Conservation (phyloP, 1,284 basidiomycete genomes). For the Pyrrhoderma noxium region DNA sequence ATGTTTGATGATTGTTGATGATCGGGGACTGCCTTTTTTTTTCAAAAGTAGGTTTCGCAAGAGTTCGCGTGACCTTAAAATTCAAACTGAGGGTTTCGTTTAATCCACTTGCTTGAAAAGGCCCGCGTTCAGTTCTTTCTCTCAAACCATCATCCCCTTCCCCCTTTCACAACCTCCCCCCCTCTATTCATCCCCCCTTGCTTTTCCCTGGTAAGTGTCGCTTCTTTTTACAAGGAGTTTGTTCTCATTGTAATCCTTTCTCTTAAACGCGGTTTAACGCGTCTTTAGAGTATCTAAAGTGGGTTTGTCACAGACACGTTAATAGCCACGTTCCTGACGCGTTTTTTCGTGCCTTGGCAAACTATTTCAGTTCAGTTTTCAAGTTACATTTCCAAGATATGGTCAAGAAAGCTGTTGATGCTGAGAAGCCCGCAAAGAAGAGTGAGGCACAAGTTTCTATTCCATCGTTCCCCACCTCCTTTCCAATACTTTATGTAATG, state of each 20-base stretch:
- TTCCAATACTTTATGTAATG: too few species aligned
- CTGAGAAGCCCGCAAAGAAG: slow-evolving; percentile 31
- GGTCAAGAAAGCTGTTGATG: slow-evolving; percentile 24
- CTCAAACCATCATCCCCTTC: slow-evolving; percentile 16
- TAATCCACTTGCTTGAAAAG: too few species aligned
- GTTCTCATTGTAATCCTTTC: not conserved
- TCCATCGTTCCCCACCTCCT: slow-evolving; percentile 1
- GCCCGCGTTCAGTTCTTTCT: slow-evolving; percentile 5
- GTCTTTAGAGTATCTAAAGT: not conserved
- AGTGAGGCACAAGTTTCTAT: slow-evolving; percentile 18
- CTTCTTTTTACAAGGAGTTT: not conserved
- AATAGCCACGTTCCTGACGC: slow-evolving; percentile 11
- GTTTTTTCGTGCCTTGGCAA: slow-evolving; percentile 12
- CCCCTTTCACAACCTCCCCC: slow-evolving; percentile 4
- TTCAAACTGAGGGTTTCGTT: too few species aligned
- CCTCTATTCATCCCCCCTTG: slow-evolving; percentile 1
- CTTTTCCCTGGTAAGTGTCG: slow-evolving; percentile 9
- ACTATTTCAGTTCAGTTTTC: slow-evolving; percentile 2
- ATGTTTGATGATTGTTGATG: too few species aligned
- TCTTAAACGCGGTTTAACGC: slow-evolving; percentile 1
- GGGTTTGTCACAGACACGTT: slow-evolving; percentile 12
- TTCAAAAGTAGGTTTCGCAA: too few species aligned
- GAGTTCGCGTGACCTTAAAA: too few species aligned
- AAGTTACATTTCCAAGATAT: slow-evolving; percentile 20
- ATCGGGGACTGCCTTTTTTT: too few species aligned